Base-by-base conservation (phyloP, 495 filamentous ascomycete species). In the Staphylotrichum longicolle region DNA sequence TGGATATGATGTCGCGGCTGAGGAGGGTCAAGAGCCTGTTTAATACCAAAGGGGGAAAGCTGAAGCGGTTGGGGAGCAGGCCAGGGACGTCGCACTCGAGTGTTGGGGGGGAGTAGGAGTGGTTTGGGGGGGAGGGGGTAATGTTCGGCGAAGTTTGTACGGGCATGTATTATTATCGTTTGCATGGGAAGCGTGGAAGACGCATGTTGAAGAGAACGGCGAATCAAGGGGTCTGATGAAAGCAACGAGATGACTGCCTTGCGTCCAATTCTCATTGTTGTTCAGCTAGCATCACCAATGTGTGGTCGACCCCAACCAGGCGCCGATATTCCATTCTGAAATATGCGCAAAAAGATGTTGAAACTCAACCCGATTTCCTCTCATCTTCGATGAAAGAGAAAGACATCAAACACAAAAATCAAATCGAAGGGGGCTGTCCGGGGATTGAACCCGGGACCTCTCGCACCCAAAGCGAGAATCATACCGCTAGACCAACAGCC, bases 21-120 rank as follows among this genome's bases (percentile, higher is more conserved):
- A 74, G 80, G 64, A 74, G 77, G 61, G 80, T 85, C 14, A 85
- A 85, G 72, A 83, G 77, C 53, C 64, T 84, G 53, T 85, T 85
- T 61, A 80, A 84, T 62, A 77, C 77, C 10, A 85, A 83, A 70
- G 69, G 72, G 15, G 77, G 73, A 61, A 83, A 78, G 66, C 55
- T 76, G 40, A 65, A 62, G 67, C 67, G 67, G 58, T 63, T 75
- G 37, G 61, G 55, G 44, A 69, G 68, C 58, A 33, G 71, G 58
- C 71, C 71, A 11, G 71, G 71, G 27, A 72, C 71, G 20, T 54
- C 66, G 27, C 64, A 69, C 54, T 69, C 66, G 11, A 68, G 30
- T 35, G 63, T 41, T 39, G 55, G 52, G 1, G 47, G 48, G 15
- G 65, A 61, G 55, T 63, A 51, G 30, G 30, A 4, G 20, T 41